A percentile compares a stretch with the other conserved stretches of the same genome.
Evolutionary conservation across 2,329 filamentous ascomycete species (phyloP).

Genomic region (Neurospora sp.): DNA sequence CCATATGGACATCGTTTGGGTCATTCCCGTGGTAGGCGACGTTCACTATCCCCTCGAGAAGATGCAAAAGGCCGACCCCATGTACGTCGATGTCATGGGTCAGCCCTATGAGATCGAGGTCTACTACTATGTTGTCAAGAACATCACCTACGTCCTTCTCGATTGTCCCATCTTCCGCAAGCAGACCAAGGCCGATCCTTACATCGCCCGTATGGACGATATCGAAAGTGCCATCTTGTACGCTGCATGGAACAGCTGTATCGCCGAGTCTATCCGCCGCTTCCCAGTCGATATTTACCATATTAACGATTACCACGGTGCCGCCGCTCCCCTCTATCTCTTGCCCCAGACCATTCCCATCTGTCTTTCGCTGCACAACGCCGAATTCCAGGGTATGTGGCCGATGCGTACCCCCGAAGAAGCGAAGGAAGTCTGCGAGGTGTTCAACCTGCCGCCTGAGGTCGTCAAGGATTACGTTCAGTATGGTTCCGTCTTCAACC

Average conservation of each 20-base stretch:
- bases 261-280: constrained; percentile 51
- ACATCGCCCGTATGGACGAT: constrained; percentile 61
- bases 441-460: constrained; percentile 51
- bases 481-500: constrained; percentile 60
- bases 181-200: constrained; percentile 53
- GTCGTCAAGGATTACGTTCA: constrained; percentile 53
- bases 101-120: constrained; percentile 52
- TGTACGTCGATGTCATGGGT: constrained; percentile 52
- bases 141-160: constrained; percentile 59
- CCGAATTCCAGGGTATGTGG: constrained; percentile 61
- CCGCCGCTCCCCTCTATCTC: constrained; percentile 50
- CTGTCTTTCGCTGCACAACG: constrained; percentile 58
- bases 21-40: constrained; percentile 53
- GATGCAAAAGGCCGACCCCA: constrained; percentile 42
- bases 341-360: constrained; percentile 52
- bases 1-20: constrained; percentile 57
- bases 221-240: constrained; percentile 59
- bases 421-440: constrained; percentile 51
- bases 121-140: constrained; percentile 52
- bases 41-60: constrained; percentile 53
- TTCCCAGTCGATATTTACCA: constrained; percentile 37
- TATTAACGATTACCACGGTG: constrained; percentile 29
- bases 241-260: constrained; percentile 62
- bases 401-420: constrained; percentile 54
- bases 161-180: constrained; percentile 58